Conservation (phyloP, 129 eudicot species). For the Rutidosis leptorrhynchoides region DNA sequence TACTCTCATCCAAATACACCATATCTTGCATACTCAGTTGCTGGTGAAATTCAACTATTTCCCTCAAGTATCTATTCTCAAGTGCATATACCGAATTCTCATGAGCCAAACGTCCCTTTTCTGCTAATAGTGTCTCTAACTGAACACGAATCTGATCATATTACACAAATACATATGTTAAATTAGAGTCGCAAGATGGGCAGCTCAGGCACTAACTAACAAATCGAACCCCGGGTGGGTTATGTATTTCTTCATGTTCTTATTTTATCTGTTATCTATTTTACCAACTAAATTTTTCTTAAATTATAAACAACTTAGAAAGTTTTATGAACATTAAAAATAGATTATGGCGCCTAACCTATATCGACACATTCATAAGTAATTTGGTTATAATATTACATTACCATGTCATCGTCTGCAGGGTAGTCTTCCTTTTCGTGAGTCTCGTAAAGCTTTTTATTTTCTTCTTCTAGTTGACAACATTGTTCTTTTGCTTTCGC, state of each 20-base stretch:
- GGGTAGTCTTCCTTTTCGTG: constrained; percentile 56
- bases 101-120: constrained; percentile 79
- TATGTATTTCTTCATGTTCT: not conserved
- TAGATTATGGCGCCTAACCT: not conserved
- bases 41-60: constrained; percentile 79
- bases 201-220: not conserved
- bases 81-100: constrained; percentile 74
- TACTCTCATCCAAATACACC: constrained; percentile 72
- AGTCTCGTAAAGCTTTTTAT: constrained; percentile 61
- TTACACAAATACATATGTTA: constrained; percentile 13
- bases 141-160: constrained; percentile 71
- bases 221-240: not conserved
- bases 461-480: constrained; percentile 79
- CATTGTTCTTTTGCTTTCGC: constrained; percentile 69
- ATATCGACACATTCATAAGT: not conserved
- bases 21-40: constrained; percentile 86
- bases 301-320: not conserved
- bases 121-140: constrained; percentile 78
- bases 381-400: not conserved
- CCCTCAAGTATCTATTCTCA: constrained; percentile 75
- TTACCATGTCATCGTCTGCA: constrained; percentile 83
- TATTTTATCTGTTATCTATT: not conserved
- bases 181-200: constrained; percentile 38
- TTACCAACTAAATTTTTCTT: not conserved
- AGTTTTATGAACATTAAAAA: not conserved